Percentiles rank a stretch among this genome's conserved stretches.
phyloP scores from a whole-genome alignment of 495 filamentous ascomycete genomes.

The Aspergillus saccharolyticus region DNA sequence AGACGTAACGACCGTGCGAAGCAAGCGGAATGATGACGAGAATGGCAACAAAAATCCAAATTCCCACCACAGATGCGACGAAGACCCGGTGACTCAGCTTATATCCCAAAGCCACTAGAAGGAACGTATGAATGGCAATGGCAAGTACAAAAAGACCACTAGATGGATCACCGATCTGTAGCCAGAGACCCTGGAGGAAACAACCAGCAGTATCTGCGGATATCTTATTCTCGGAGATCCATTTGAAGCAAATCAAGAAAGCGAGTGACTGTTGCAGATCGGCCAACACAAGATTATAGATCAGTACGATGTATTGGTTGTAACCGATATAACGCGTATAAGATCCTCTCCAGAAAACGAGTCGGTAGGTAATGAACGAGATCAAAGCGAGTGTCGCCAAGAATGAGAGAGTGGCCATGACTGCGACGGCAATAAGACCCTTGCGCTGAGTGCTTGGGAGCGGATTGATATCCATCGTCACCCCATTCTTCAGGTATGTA shows the following conservation, averaged over 20 bases:
- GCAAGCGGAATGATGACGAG: slow-evolving; percentile 54
- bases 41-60: slow-evolving; percentile 57
- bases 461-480: slow-evolving; percentile 34
- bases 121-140: slow-evolving; percentile 66
- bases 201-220: slow-evolving; percentile 52
- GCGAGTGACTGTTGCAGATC: slow-evolving; percentile 67
- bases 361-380: slow-evolving; percentile 52
- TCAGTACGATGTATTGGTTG: slow-evolving; percentile 71
- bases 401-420: slow-evolving; percentile 57
- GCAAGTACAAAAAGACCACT: slow-evolving; percentile 66
- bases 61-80: slow-evolving; percentile 40
- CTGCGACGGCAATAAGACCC: slow-evolving; percentile 51
- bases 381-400: slow-evolving; percentile 49
- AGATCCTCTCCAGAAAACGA: slow-evolving; percentile 51
- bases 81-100: slow-evolving; percentile 52
- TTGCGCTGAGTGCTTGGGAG: slow-evolving; percentile 44
- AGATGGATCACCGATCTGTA: slow-evolving; percentile 64
- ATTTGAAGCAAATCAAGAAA: slow-evolving; percentile 61
- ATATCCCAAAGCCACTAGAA: slow-evolving; percentile 54
- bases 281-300: slow-evolving; percentile 69
- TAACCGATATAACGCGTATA: slow-evolving; percentile 45
- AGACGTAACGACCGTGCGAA: slow-evolving; percentile 52
- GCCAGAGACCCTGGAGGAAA: slow-evolving; percentile 66
- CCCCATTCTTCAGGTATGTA: slow-evolving; percentile 11
- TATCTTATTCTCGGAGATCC: slow-evolving; percentile 53